These are phyloP conservation scores for Ottelia alismoides DNA, from an alignment of 106 monocot genomes.

Conservation along the genomic window DNA sequence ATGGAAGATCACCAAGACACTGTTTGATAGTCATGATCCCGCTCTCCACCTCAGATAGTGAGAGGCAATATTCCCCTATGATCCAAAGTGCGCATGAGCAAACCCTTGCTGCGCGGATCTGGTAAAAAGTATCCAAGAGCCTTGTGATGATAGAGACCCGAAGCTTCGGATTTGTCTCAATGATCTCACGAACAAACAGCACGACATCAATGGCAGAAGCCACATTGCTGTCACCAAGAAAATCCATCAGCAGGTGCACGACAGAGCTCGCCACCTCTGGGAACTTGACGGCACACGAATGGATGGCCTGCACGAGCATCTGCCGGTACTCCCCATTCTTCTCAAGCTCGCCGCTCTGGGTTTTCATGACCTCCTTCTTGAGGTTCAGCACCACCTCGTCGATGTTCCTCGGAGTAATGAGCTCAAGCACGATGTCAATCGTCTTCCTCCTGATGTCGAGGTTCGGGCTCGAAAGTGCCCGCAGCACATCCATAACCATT, in stretches of 20 bases:
- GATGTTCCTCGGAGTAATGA: constrained; percentile 69
- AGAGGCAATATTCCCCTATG: constrained; percentile 81
- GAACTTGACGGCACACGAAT: constrained; percentile 81
- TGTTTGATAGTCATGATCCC: constrained; percentile 80
- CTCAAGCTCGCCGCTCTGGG: constrained; percentile 76
- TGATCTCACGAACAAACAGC: constrained; percentile 77
- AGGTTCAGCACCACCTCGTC: constrained; percentile 78
- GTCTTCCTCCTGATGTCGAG: constrained; percentile 74
- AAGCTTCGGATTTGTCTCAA: constrained; percentile 80
- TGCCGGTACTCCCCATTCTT: constrained; percentile 83
- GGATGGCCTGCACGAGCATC: constrained; percentile 90
- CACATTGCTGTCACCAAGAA: constrained; percentile 79
- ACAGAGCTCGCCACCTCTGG: constrained; percentile 88
- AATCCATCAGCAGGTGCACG: constrained; percentile 87
- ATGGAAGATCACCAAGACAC: constrained; percentile 84
- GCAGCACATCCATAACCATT: constrained; percentile 71
- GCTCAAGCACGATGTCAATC: constrained; percentile 66
- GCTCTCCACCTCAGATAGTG: constrained; percentile 71
- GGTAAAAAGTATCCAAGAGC: constrained; percentile 77
- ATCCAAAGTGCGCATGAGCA: constrained; percentile 88
- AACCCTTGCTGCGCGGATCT: constrained; percentile 74
- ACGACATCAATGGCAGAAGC: constrained; percentile 83
- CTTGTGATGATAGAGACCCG: constrained; percentile 85
- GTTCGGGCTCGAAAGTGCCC: constrained; percentile 75
- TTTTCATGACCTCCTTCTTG: constrained; percentile 91